Conservation (phyloP, 768 basidiomycete genomes). For the Gymnopilus dilepis region DNA sequence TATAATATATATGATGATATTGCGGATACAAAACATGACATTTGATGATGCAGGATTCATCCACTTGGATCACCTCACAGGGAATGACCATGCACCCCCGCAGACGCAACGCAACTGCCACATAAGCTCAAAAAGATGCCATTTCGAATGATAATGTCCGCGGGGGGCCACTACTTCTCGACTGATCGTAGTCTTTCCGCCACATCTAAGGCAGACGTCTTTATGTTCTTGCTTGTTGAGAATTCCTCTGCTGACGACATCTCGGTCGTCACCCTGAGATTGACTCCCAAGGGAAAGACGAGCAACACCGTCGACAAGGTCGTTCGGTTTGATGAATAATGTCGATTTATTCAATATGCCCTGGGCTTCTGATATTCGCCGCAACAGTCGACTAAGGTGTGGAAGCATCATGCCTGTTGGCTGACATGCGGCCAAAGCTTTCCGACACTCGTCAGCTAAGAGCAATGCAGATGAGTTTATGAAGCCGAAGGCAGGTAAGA, state of each 20-base stretch:
- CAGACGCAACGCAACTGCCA: constrained; percentile 71
- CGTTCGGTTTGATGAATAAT: constrained; percentile 73
- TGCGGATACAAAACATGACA: too few species aligned
- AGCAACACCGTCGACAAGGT: constrained; percentile 69
- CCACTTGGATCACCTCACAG: not conserved
- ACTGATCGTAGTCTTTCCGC: constrained; percentile 55
- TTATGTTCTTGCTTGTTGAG: constrained; percentile 44
- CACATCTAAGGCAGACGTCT: constrained; percentile 66
- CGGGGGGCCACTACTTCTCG: constrained; percentile 21
- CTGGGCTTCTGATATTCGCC: constrained; percentile 50
- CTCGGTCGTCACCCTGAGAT: constrained; percentile 48
- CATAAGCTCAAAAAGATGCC: constrained; percentile 70
- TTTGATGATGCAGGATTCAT: not conserved
- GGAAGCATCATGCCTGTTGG: constrained; percentile 53
- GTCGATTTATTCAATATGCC: constrained; percentile 63
- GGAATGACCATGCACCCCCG: constrained; percentile 63
- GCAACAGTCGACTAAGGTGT: constrained; percentile 48
- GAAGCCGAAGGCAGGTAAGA: not conserved
- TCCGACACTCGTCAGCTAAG: constrained; percentile 56
- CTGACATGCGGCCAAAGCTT: constrained; percentile 63
- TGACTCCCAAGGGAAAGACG: constrained; percentile 43
- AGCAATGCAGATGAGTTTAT: not conserved
- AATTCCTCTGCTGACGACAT: constrained; percentile 68
- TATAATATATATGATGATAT: not conserved
- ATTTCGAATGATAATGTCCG: constrained; percentile 39